Evolutionary conservation across 2,329 filamentous ascomycete genomes (phyloP), one percentile per base, ranked within the genome.

Genomic region (Penicillium sp.): DNA sequence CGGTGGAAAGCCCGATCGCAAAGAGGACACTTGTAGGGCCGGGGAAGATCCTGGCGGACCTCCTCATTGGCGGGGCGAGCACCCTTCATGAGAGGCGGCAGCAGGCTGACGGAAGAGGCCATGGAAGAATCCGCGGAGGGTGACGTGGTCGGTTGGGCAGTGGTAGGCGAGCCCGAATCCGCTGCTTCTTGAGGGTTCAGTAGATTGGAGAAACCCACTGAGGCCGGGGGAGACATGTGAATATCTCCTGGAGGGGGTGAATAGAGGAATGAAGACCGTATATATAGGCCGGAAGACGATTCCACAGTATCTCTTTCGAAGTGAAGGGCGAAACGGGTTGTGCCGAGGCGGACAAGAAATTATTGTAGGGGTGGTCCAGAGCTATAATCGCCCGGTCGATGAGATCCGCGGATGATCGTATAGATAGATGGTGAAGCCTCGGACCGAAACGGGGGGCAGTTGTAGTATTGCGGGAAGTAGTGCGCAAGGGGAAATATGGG

Each of bases 1-100:
- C 95, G 92, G 83, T 98, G 95, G 81, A 99, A 99, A 62, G 95
- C 94, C 84, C 97, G 96, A 72, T 97, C 94, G 82, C 95, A 99
- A 64, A 99, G 86, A 62, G 94, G 93, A 78, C 94, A 99, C 83
- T 98, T 98, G 87, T 99, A 99, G 0, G 94, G 94, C 58, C 95
- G 89, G 60, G 95, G 95, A 55, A 98, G 86, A 78, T 98, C 94
- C 82, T 84, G 91, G 78, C 78, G 86, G 34, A 73, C 69, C 63
- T 77, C 75, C 72, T 91, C 86, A 59, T 88, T 84, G 65, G 82
- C 83, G 48, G 87, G 86, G 50, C 88, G 73, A 54, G 74, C 69
- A 58, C 77, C 76, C 63, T 77, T 77, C 66, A 79, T 74, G 52
- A 80, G 71, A 22, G 78, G 77, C 47, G 79, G 79, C 59, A 81